Evolutionary conservation across 176 grass and related monocot species (phyloP), one percentile per base, ranked within the genome.

Genomic region (Carex kokanica): DNA sequence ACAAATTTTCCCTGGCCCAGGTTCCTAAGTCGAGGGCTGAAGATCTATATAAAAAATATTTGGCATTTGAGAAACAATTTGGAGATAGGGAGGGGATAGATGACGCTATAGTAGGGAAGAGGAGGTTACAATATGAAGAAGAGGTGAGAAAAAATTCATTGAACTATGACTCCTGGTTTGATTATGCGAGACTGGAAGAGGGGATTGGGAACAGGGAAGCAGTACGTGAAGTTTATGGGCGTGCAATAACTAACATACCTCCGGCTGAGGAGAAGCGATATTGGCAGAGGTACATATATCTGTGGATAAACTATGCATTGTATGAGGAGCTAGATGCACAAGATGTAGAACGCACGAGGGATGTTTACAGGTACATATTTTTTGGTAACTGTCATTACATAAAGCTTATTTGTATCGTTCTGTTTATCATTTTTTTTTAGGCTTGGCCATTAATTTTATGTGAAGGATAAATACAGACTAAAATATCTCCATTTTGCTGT

Each of bases 131-230:
- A 31, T 91, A 94, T 6, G 95, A 98, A 52, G 92, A 98, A 15
- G 95, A 94, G 74, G 95, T 94, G 45, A 90, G 89, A 78, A 94
- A 92, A 78, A 98, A 93, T 47, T 92, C 95, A 17, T 81, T 92
- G n/a, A 93, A 93, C 64, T 98, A 98, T 2, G 88, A 98, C 57
- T 74, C 89, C 16, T 98, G 92, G 92, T 98, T 98, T 21, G 95
- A 98, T 82, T 93, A 98, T 51, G 89, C 94, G 31, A 86, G 92
- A 83, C 56, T 89, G 29, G 92, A 98, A 87, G 92, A 98, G 87
- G 91, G 87, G 77, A 85, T 83, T 8, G 88, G 92, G 52, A 93
- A 93, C 47, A 92, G 84, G 67, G 85, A 88, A 1, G 90, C 86
- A 84, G 61, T 91, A 34, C 82, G 92, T 59, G 95, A 98, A 68